Base-by-base conservation (phyloP, 2,329 filamentous ascomycete species). In the Trichoderma afroharzianum region DNA sequence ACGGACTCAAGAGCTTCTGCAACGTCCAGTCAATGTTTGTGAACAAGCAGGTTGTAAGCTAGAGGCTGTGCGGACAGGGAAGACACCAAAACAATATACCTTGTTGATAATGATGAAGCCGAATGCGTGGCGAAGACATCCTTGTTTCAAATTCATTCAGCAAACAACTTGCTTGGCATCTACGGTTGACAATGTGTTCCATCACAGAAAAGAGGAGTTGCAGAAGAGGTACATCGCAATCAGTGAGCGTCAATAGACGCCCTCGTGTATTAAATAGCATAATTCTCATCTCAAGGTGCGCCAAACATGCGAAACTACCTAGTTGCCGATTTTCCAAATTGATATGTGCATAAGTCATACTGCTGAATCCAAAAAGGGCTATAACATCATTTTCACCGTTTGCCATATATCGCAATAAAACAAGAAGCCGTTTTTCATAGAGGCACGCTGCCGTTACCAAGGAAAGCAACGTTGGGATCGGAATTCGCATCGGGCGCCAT, bases 1-100 rank as follows among this genome's bases (percentile, higher is more conserved):
- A 63, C 12, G 70, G 70, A 6, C 28, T 71, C 30, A 71, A 71
- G 70, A 32, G 43, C 14, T 71, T 55, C 53, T 62, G 55, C 32
- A 71, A 71, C 5, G 57, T 68, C 14, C 59, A 63, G 36, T 63
- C 59, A 5, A 28, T 66, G 53, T 71, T 55, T 26, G 50, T 71
- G n/a, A 57, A 26, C 18, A 71, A 71, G 53, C 61, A 55, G 4
- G 64, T 59, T 26, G 30, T 59, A 1, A 62, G 32, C 28, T 69
- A 62, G 28, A 58, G 21, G 9, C 24, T 24, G 1, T 24, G 5
- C 7, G 24, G 5, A 53, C 47, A 3, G 3, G 21, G 1, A 50
- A 50, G 43, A 39, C 18, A 39, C 15, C 3, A 21, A 47, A 47
- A 47, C 21, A 50, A 21, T 5, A 47, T 21, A n/a, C 18, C 43